Base-by-base conservation (phyloP, 2,329 filamentous ascomycete genomes). In the Boeremia exigua region DNA sequence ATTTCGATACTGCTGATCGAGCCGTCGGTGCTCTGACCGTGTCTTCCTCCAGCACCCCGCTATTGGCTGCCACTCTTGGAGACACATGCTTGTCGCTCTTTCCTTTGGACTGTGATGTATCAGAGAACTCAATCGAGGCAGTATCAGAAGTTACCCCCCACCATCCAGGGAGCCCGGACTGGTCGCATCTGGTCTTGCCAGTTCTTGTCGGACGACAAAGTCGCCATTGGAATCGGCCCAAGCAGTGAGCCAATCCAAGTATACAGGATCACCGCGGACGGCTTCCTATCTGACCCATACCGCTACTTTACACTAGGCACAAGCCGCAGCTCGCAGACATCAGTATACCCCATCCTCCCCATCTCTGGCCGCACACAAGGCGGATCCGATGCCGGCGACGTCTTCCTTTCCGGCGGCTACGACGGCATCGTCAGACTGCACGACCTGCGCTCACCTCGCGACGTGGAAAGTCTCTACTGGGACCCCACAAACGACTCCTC, bases 331-430 rank as follows among this genome's bases (percentile, higher is more conserved):
- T 51, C 47, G 14, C 53, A 56, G 19, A 72, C 52, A 0, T 78
- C 79, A 6, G 71, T 83, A 4, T 82, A 82, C 50, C 75, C 80
- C 1, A 76, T 81, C n/a, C 61, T 76, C 0, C 72, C 80, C 0
- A 43, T 82, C 3, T 70, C 77, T 4, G 46, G 58, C 11, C 71
- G 64, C 28, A 67, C 69, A 4, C 60, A 63, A 29, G 68, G 62
- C 10, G 67, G 71, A 17, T 72, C 70, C 10, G 70, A 67, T 15
- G 62, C 77, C 4, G 81, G 82, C 2, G 73, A 84, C 42, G 71
- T 84, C 0, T 87, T 88, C 55, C 73, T 88, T 2, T 82, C 83
- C 29, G 85, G 85, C 8, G 85, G 84, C 68, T 84, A 84, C 47
- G 84, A 87, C 65, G 83, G 84, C 10, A 75, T 80, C 34, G 76